Conservation (phyloP, 2,329 filamentous ascomycete species). For the Chaetomiaceae sp. region DNA sequence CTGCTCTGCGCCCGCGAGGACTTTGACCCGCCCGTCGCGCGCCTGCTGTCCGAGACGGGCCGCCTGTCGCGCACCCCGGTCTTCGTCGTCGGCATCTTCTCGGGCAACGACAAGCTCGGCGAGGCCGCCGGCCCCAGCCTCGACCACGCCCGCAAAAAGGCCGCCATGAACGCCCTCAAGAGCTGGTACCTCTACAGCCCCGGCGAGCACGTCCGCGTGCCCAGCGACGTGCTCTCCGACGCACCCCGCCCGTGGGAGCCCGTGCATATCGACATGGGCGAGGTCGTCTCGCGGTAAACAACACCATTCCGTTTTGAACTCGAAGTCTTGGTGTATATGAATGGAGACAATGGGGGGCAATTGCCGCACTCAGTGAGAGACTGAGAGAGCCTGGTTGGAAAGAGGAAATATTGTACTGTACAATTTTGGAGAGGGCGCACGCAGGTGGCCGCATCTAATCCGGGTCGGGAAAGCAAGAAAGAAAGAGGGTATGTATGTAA, state of each 20-base stretch:
- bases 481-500: too few relatives aligned
- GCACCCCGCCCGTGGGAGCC: constrained; percentile 61
- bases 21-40: constrained; percentile 81
- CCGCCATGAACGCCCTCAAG: constrained; percentile 81
- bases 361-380: too few relatives aligned
- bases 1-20: constrained; percentile 82
- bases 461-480: too few relatives aligned
- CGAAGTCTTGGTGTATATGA: too few relatives aligned
- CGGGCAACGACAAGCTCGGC: constrained; percentile 83
- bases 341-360: too few relatives aligned
- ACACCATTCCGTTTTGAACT: neutral
- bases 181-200: constrained; percentile 96
- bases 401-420: too few relatives aligned
- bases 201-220: constrained; percentile 55
- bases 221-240: constrained; percentile 63
- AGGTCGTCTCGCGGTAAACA: constrained; percentile 49
- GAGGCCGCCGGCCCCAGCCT: constrained; percentile 80
- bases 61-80: constrained; percentile 79
- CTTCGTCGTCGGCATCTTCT: constrained; percentile 91
- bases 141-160: constrained; percentile 70
- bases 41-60: constrained; percentile 87
- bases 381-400: too few relatives aligned
- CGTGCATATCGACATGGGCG: constrained; percentile 64
- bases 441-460: too few relatives aligned
- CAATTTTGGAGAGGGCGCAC: too few relatives aligned